Conservation (phyloP, 179 eudicot genomes). For the Drosera spatulata region DNA sequence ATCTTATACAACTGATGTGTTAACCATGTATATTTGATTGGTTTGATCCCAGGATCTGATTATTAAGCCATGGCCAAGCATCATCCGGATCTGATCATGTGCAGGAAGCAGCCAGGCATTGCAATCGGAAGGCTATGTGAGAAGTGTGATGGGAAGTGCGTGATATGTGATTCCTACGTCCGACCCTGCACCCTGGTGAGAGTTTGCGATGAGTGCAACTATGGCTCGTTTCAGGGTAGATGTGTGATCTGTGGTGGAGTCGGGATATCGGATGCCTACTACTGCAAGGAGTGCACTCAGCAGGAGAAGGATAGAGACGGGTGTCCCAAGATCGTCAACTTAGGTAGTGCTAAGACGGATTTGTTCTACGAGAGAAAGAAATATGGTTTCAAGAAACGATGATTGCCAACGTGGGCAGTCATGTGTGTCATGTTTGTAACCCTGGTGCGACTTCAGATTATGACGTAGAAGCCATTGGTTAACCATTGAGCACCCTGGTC, state of each 20-base stretch:
- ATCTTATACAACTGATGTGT: too few species aligned
- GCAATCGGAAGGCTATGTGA: constrained; percentile 88
- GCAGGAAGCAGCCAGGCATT: constrained; percentile 88
- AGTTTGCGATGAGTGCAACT: constrained; percentile 88
- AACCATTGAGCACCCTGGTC: too few species aligned
- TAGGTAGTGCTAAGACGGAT: constrained; percentile 82
- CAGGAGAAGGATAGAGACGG: constrained; percentile 88
- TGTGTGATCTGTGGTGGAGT: constrained; percentile 92
- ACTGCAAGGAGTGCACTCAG: constrained; percentile 86
- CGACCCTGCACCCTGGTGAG: constrained; percentile 83
- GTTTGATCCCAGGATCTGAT: neutral
- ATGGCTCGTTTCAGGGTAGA: constrained; percentile 82
- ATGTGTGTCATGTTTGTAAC: too few species aligned
- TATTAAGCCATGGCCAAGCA: constrained; percentile 66
- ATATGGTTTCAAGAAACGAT: constrained; percentile 77
- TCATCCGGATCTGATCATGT: constrained; percentile 91
- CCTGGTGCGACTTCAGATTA: too few species aligned
- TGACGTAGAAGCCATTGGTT: too few species aligned
- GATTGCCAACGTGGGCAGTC: constrained; percentile 3
- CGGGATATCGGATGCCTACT: constrained; percentile 82
- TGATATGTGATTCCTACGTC: constrained; percentile 78
- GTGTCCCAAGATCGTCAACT: constrained; percentile 76
- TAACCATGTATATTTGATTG: too few species aligned
- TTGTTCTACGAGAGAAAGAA: constrained; percentile 79
- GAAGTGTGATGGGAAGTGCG: constrained; percentile 82